Conservation (phyloP, 75 land plant genomes). For the Selaginella tamariscina region DNA sequence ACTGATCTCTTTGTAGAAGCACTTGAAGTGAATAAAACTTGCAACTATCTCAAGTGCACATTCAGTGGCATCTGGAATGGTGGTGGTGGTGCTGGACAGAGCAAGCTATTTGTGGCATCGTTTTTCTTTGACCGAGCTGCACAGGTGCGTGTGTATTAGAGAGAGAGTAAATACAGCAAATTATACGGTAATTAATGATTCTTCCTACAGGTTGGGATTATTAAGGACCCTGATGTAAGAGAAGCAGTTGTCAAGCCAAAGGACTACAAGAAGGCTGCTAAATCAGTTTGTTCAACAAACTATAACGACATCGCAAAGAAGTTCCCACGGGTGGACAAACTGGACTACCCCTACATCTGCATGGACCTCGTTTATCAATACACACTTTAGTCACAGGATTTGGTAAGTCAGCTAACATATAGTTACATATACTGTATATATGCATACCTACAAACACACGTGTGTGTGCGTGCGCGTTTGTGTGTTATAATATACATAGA, state of each 20-base stretch:
- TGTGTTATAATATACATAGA: no score
- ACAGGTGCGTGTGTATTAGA: slow-evolving; percentile 30
- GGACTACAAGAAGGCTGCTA: slow-evolving; percentile 56
- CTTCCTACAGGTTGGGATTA: slow-evolving; percentile 44
- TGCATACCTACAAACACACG: no score
- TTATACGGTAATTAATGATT: not conserved
- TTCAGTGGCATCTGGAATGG: slow-evolving; percentile 95
- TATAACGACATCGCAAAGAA: slow-evolving; percentile 35
- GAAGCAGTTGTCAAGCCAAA: slow-evolving; percentile 46
- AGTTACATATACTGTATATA: no score
- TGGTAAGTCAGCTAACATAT: no score
- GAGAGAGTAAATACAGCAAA: not conserved
- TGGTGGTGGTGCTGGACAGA: slow-evolving; percentile 91
- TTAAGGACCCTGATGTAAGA: slow-evolving; percentile 26
- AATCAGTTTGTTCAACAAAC: slow-evolving; percentile 42
- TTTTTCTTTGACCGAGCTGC: slow-evolving; percentile 78
- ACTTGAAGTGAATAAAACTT: slow-evolving; percentile 49
- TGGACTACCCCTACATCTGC: slow-evolving; percentile 62
- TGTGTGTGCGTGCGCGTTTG: no score
- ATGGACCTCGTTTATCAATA: slow-evolving; percentile 80
- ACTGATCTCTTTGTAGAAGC: slow-evolving; percentile 35
- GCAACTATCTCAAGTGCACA: slow-evolving; percentile 69
- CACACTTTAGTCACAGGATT: slow-evolving; percentile 74
- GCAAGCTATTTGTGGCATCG: slow-evolving; percentile 71
- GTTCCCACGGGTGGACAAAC: slow-evolving; percentile 37